phyloP scores from a whole-genome alignment of 495 filamentous ascomycete genomes.

The Hypoxylon perforatum region DNA sequence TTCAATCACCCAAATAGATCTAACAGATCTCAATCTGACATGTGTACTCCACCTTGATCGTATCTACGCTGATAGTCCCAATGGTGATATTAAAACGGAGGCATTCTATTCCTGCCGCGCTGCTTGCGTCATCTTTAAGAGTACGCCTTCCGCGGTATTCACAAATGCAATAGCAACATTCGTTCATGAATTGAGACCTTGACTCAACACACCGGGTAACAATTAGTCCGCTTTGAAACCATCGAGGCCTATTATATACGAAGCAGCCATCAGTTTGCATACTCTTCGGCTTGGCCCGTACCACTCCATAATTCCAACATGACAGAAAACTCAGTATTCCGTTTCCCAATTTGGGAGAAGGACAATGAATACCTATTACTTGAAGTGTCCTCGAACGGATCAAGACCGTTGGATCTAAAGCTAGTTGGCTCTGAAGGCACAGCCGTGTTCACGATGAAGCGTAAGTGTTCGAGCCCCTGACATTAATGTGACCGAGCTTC shows the following conservation, averaged over 20 bases:
- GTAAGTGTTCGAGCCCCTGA: conserved; percentile 30
- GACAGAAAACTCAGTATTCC: conserved; percentile 34
- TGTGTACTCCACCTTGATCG: conserved; percentile 6
- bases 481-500: conserved; percentile 15
- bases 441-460: conserved; percentile 42
- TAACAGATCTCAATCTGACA: background rate
- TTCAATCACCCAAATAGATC: background rate
- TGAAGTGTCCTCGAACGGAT: conserved; percentile 38
- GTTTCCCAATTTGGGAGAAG: conserved; percentile 42
- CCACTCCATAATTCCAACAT: conserved; percentile 14
- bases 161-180: too few relatives aligned
- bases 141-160: too few relatives aligned
- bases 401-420: conserved; percentile 43
- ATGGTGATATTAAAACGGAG: background rate
- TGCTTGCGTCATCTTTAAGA: too few relatives aligned
- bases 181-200: background rate
- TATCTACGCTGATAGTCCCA: background rate
- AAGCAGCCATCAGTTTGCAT: background rate
- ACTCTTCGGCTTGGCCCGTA: conserved; percentile 7
- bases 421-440: conserved; percentile 45
- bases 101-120: background rate
- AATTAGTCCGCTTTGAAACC: background rate
- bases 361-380: conserved; percentile 41
- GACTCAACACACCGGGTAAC: background rate
- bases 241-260: background rate